Evolutionary conservation across 139 green algal genomes (phyloP), one percentile per base, ranked within the genome.

Genomic region (Gonium pectorale): DNA sequence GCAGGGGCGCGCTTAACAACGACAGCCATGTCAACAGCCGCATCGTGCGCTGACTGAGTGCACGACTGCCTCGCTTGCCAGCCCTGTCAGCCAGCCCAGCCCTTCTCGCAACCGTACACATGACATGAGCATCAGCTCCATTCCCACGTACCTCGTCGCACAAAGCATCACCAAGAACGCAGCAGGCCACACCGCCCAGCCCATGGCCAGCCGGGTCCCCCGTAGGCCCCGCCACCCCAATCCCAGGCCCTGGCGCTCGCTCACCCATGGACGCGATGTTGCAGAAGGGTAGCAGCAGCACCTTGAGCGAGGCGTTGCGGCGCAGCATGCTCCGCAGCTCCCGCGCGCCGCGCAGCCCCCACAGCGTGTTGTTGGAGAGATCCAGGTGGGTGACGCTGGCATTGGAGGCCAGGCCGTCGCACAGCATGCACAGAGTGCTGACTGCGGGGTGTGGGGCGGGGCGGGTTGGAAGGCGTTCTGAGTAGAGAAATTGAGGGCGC

Each of bases 311-410:
- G 13, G 24, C 63, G 31, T 27, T 66, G n/a, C 52, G n/a, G 3
- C 24, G n/a, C 31, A 84, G 78, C 78, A 75, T 75, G 40, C 13
- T 24, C 31, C 78, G 43, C 43, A 84, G 78, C 63, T 74, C 78
- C 62, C 43, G 41, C 31, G 78, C 63, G 44, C 78, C 78, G 0
- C 78, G 78, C 78, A 84, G 2, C 13, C 78, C 78, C 78, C 78
- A 84, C 62, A 84, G 62, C 63, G 74, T 62, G 63, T 84, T 84
- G 46, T 84, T 84, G 60, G 78, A 84, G 21, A 84, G 62, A 63
- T 84, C 78, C 43, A 84, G 78, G 78, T 74, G 44, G 7, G 43
- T 52, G 6, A 84, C 78, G 64, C 7, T 35, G 62, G 8, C 1
- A 63, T 84, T 84, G 62, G 2, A 0, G 24, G 41, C 15, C 78